phyloP scores from a whole-genome alignment of 75 land plant species.

The Pinus tabuliformis region DNA sequence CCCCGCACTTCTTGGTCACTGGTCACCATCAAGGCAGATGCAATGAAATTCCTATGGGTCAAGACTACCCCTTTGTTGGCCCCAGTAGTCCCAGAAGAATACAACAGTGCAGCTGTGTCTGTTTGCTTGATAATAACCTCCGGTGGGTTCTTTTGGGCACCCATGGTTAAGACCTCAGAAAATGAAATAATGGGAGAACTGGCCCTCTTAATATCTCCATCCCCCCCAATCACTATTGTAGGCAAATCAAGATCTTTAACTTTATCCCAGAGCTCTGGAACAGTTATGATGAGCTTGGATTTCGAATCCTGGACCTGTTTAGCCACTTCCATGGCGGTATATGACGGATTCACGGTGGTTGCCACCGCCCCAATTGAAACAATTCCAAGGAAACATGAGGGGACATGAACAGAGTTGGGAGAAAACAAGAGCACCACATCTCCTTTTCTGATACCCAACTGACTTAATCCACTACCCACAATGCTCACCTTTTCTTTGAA shows the following conservation, averaged over 20 bases:
- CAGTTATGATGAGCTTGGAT: slow-evolving; percentile 52
- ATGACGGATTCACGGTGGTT: slow-evolving; percentile 60
- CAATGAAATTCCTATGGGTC: slow-evolving; percentile 67
- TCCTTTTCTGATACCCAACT: slow-evolving; percentile 39
- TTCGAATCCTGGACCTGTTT: slow-evolving; percentile 49
- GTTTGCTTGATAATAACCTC: slow-evolving; percentile 22
- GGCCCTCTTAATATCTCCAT: background rate
- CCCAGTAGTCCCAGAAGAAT: slow-evolving; percentile 91
- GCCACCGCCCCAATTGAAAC: slow-evolving; percentile 54
- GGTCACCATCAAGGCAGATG: slow-evolving; percentile 26
- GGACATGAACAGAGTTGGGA: slow-evolving; percentile 53
- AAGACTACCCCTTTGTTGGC: slow-evolving; percentile 72
- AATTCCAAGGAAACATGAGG: slow-evolving; percentile 44
- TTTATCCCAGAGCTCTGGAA: slow-evolving; percentile 44
- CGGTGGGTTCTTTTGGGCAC: slow-evolving; percentile 8
- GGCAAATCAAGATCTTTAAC: slow-evolving; percentile 25
- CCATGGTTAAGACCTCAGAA: background rate
- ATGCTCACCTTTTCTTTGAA: slow-evolving; percentile 19
- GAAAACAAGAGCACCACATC: slow-evolving; percentile 64
- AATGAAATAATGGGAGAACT: background rate
- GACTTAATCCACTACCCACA: slow-evolving; percentile 17
- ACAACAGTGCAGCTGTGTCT: slow-evolving; percentile 62
- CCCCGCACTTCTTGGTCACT: slow-evolving; percentile 31
- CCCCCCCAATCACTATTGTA: slow-evolving; percentile 17
- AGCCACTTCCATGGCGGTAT: slow-evolving; percentile 47